Evolutionary conservation across 2,329 filamentous ascomycete species (phyloP).

Genomic region (Ophiostoma tasmaniense): DNA sequence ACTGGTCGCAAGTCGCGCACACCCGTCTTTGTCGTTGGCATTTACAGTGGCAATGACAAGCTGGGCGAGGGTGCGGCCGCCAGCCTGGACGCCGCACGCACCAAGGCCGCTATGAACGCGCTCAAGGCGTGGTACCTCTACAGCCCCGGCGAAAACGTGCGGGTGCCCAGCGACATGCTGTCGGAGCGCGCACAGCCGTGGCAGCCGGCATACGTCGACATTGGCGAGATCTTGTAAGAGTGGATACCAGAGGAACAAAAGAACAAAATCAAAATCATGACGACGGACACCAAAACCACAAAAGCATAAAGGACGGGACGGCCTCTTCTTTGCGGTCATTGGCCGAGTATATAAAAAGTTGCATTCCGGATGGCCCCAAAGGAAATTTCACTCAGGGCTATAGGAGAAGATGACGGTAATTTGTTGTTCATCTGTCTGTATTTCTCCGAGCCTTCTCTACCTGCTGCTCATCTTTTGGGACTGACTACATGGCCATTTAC

Average conservation of each 20-base stretch:
- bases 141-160: constrained; percentile 59
- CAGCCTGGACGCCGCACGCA: constrained; percentile 67
- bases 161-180: constrained; percentile 62
- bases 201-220: constrained; percentile 60
- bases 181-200: constrained; percentile 52
- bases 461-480: neutral
- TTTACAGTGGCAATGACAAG: constrained; percentile 86
- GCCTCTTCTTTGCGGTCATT: neutral
- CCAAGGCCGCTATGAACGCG: constrained; percentile 72
- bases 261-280: neutral
- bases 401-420: neutral
- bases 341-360: neutral
- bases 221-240: constrained; percentile 56
- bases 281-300: neutral
- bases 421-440: neutral
- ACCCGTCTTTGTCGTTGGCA: constrained; percentile 88
- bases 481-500: neutral
- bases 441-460: neutral
- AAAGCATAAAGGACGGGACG: neutral
- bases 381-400: neutral
- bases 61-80: constrained; percentile 81
- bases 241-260: neutral
- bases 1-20: constrained; percentile 77
- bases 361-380: neutral
- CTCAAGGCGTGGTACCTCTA: constrained; percentile 97